phyloP scores from a whole-genome alignment of 495 filamentous ascomycete genomes.

The Daldinia grandis region DNA sequence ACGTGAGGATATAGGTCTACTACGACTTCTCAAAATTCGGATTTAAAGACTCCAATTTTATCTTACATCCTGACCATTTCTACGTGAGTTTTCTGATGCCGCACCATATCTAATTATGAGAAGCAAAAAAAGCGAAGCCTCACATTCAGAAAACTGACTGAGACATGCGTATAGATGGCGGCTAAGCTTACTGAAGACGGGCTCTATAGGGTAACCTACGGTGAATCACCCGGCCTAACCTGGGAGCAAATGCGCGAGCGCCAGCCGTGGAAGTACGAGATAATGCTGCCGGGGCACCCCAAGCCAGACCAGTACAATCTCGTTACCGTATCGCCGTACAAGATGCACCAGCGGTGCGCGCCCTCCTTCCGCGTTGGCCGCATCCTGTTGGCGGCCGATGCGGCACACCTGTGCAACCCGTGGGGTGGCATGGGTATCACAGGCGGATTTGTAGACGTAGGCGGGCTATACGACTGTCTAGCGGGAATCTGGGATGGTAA shows the following conservation, averaged over 20 bases:
- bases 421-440: conserved; percentile 69
- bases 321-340: conserved; percentile 64
- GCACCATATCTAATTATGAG: not conserved
- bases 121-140: not conserved
- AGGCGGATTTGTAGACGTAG: conserved; percentile 68
- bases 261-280: conserved; percentile 62
- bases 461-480: conserved; percentile 65
- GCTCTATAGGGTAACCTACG: conserved; percentile 68
- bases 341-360: conserved; percentile 69
- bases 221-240: conserved; percentile 60
- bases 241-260: conserved; percentile 62
- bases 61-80: conserved; percentile 66
- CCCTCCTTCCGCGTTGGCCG: conserved; percentile 63
- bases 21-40: conserved; percentile 63
- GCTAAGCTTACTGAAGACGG: conserved; percentile 65
- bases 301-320: conserved; percentile 66
- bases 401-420: conserved; percentile 66
- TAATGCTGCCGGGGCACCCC: conserved; percentile 66
- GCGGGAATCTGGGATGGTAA: conserved; percentile 63
- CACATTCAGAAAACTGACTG: conserved; percentile 1
- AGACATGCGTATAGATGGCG: conserved; percentile 55
- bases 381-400: conserved; percentile 67
- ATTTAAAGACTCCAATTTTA: conserved; percentile 66
- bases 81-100: conserved; percentile 44
- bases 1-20: conserved; percentile 53